These are phyloP conservation scores for Carallia brachiata DNA, from an alignment of 345 rosid species.

Conservation along the genomic window DNA sequence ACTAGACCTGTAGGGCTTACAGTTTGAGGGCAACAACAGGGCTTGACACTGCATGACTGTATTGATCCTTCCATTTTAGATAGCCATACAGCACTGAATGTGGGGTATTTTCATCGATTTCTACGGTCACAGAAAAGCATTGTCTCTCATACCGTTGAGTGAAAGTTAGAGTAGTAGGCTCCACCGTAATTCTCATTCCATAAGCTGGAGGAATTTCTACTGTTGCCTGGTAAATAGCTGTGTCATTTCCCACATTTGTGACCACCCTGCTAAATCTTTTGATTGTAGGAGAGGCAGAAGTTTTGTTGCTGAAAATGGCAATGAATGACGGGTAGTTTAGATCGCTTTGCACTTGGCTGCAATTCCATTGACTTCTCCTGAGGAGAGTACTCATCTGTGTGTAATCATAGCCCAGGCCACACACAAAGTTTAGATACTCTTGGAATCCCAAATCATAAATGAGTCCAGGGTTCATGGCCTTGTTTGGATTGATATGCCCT, in stretches of 20 bases:
- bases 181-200: constrained; percentile 13
- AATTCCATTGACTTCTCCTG: constrained; percentile 31
- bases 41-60: constrained; percentile 35
- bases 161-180: constrained; percentile 7
- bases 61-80: constrained; percentile 45
- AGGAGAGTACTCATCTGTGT: constrained; percentile 39
- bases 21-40: constrained; percentile 26
- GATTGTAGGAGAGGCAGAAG: neutral
- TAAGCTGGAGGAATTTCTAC: constrained; percentile 7
- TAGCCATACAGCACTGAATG: constrained; percentile 21
- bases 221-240: constrained; percentile 7
- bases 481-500: constrained; percentile 39
- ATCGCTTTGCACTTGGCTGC: constrained; percentile 21
- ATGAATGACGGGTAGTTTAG: constrained; percentile 41
- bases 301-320: neutral
- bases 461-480: constrained; percentile 50
- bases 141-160: constrained; percentile 5
- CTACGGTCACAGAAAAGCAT: constrained; percentile 11
- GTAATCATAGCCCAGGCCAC: constrained; percentile 31
- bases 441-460: constrained; percentile 33
- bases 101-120: constrained; percentile 17
- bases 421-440: constrained; percentile 41
- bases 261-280: constrained; percentile 15
- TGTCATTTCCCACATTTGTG: constrained; percentile 20
- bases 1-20: constrained; percentile 12